Base-by-base conservation (phyloP, 305 asterid genomes). In the Rubia occidens region DNA sequence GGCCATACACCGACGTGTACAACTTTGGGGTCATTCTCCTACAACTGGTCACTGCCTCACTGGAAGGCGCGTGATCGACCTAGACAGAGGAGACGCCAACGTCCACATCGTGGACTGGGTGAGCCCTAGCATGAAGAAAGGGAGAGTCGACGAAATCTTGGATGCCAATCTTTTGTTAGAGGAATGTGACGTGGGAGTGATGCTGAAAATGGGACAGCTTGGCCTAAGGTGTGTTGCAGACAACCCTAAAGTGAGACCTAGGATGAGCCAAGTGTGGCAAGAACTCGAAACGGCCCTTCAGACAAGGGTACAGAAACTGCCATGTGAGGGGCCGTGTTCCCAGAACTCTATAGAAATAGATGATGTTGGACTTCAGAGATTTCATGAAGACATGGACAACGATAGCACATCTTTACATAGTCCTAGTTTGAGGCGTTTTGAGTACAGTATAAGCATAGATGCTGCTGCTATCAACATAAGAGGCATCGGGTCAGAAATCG, bases 1-100 rank as follows among this genome's bases (percentile, higher is more conserved):
- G 87, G 53, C 88, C 88, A 0, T 85, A 85, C 17, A 83, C 88
- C 11, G 94, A 89, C 74, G 89, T 88, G n/a, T 89, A 83, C 74
- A 88, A 94, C 87, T 88, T 86, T 47, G 95, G 96, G 7, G 89
- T 90, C 20, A 88, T 89, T 71, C 78, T 89, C 51, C 79, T 89
- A 62, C 96, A 89, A 69, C 96, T 89, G 73, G 73, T n/a, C n/a
- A n/a, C n/a, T n/a, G n/a, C n/a, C n/a, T 89, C 74, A 71, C 91
- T 24, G 95, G 88, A 47, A 78, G 91, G 71, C 93, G 91, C 54
- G 96, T 87, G 6, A 75, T 88, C 15, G 85, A 78, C 53, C 72
- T 82, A 0, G 75, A 68, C 37, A 70, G 80, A 58, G 73, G 68
- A 32, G 82, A 69, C 17, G 56, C 86, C 24, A 81, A 60, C 54